phyloP scores from a whole-genome alignment of 2,329 filamentous ascomycete species.

The Orbilia blumenaviensis region DNA sequence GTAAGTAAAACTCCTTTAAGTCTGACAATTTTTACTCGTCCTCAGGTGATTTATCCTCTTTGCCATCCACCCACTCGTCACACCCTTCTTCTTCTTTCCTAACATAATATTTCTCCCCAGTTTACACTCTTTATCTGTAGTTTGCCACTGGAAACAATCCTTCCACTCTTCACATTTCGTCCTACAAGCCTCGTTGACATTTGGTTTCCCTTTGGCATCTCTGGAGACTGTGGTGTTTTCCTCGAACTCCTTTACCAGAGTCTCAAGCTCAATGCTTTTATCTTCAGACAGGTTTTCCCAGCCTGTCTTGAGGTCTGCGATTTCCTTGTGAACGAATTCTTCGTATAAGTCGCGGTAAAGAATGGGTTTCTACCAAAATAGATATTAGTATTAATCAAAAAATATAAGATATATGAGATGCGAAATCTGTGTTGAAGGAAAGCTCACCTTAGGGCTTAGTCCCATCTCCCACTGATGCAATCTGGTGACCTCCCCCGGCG shows the following conservation, averaged over 20 bases:
- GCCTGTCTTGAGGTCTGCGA: conserved; percentile 4
- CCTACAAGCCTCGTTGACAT: conserved; percentile 3
- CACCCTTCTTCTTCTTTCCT: conserved; percentile 12
- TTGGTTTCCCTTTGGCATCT: conserved; percentile 19
- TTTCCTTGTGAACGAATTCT: conserved; percentile 25
- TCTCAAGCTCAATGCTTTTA: neutral
- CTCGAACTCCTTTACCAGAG: conserved; percentile 4
- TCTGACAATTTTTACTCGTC: conserved; percentile 7
- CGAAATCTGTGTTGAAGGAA: neutral
- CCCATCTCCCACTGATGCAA: conserved; percentile 44
- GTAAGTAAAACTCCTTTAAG: too few relatives aligned
- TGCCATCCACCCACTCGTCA: conserved; percentile 24
- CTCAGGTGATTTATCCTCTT: conserved; percentile 13
- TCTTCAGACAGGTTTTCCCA: conserved; percentile 37
- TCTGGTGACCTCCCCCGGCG: conserved; percentile 27
- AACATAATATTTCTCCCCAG: neutral
- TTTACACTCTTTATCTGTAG: conserved; percentile 29
- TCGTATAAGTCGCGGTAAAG: conserved; percentile 38
- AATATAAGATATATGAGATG: neutral
- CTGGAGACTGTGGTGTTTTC: neutral
- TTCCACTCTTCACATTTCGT: conserved; percentile 25
- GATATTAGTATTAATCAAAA: neutral
- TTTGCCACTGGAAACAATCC: conserved; percentile 32
- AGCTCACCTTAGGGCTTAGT: conserved; percentile 25
- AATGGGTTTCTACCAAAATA: conserved; percentile 17